These are phyloP conservation scores for Centrapalus pauciflorus DNA, from an alignment of 129 eudicot genomes.

Conservation along the genomic window DNA sequence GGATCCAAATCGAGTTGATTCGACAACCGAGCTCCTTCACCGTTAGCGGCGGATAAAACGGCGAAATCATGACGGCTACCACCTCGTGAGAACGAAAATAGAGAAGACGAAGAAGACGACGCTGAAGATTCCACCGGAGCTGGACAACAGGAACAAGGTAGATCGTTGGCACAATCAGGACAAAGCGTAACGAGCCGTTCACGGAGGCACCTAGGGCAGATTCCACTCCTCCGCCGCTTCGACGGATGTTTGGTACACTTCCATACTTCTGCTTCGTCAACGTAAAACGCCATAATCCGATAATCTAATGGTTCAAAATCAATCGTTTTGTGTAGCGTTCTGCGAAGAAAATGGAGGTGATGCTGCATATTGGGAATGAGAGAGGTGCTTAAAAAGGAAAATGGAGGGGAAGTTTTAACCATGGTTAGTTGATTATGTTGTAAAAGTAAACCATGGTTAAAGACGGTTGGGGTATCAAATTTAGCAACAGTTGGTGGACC, in stretches of 20 bases:
- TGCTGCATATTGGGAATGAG: background rate
- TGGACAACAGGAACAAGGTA: constrained; percentile 57
- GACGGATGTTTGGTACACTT: constrained; percentile 85
- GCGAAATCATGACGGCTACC: constrained; percentile 32
- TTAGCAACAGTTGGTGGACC: constrained; percentile 23
- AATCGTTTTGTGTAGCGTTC: background rate
- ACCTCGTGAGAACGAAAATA: constrained; percentile 27
- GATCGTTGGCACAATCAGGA: constrained; percentile 55
- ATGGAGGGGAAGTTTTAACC: constrained; percentile 28
- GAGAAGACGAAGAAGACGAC: constrained; percentile 28
- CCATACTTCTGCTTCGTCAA: constrained; percentile 61
- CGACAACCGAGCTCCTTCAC: constrained; percentile 13
- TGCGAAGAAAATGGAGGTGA: background rate
- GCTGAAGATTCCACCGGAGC: constrained; percentile 25
- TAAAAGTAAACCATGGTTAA: background rate
- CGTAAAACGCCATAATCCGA: constrained; percentile 51
- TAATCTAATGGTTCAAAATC: background rate
- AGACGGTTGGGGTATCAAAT: constrained; percentile 9
- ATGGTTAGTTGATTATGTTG: constrained; percentile 7
- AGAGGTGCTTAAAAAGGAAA: constrained; percentile 24
- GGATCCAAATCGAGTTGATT: constrained; percentile 46
- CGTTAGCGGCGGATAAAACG: constrained; percentile 6
- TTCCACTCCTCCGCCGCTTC: constrained; percentile 51
- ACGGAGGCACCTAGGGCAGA: constrained; percentile 77
- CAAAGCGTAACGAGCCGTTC: constrained; percentile 73